Conservation (phyloP, 768 basidiomycete genomes). For the Hemileccinum impolitum region DNA sequence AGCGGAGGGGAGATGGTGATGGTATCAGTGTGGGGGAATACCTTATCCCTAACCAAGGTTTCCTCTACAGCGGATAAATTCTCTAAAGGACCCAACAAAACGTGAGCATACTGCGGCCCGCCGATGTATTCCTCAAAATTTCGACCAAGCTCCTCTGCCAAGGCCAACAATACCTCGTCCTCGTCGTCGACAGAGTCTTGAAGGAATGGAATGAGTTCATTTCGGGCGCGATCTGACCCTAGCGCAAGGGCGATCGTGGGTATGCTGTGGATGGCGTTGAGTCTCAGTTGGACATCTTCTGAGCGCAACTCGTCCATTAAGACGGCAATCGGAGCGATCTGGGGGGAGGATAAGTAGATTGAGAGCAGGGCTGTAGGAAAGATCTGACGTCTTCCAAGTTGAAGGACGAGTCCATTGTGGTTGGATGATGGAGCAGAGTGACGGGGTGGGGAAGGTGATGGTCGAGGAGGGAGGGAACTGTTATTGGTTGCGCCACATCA, state of each 20-base stretch:
- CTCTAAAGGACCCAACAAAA: conserved; percentile 88
- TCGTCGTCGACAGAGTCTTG: conserved; percentile 99
- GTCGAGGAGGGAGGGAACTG: conserved; percentile 2
- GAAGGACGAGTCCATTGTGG: conserved; percentile 65
- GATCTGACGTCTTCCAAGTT: conserved; percentile 63
- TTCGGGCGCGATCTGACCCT: conserved; percentile 90
- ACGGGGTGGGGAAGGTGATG: background rate
- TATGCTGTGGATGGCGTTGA: conserved; percentile 96
- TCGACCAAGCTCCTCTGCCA: conserved; percentile 92
- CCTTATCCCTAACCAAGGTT: conserved; percentile 97
- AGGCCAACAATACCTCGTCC: conserved; percentile 93
- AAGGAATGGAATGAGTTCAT: conserved; percentile 94
- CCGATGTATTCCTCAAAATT: conserved; percentile 95
- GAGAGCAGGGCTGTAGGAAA: conserved; percentile 3
- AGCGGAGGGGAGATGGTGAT: background rate
- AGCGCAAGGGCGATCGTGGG: conserved; percentile 97
- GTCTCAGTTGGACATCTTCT: conserved; percentile 93
- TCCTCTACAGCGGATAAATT: conserved; percentile 96
- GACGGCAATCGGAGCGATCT: conserved; percentile 94
- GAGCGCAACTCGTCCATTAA: conserved; percentile 97
- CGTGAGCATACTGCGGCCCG: conserved; percentile 81
- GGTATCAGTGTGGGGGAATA: conserved; percentile 30
- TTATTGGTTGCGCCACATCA: conserved; percentile 22
- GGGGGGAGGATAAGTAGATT: conserved; percentile 15
- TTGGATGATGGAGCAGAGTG: background rate